These are phyloP conservation scores for Amanita muscaria DNA, from an alignment of 768 basidiomycete species.

Conservation along the genomic window DNA sequence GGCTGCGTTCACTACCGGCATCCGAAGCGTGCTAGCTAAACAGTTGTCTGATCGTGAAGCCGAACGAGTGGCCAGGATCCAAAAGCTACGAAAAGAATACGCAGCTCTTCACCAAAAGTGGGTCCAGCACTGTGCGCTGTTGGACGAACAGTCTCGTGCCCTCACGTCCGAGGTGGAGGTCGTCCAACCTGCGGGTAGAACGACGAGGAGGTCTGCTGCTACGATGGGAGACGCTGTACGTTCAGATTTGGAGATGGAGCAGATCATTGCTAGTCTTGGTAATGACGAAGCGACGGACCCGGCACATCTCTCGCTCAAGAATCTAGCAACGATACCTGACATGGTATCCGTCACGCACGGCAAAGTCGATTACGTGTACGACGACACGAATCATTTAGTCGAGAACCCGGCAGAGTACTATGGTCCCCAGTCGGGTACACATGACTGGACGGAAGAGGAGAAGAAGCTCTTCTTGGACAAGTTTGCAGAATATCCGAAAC, in stretches of 20 bases:
- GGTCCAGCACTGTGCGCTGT: slow-evolving; percentile 56
- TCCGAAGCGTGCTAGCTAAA: slow-evolving; percentile 42
- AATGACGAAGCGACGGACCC: slow-evolving; percentile 93
- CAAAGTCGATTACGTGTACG: slow-evolving; percentile 54
- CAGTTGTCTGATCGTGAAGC: slow-evolving; percentile 47
- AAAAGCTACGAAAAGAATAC: slow-evolving; percentile 58
- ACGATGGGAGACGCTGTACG: slow-evolving; percentile 80
- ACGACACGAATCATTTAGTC: slow-evolving; percentile 81
- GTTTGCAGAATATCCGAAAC: slow-evolving; percentile 83
- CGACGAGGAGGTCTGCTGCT: slow-evolving; percentile 67
- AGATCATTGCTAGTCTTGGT: slow-evolving; percentile 90
- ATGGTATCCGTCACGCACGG: slow-evolving; percentile 71
- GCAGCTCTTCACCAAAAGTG: slow-evolving; percentile 60
- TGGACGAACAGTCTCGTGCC: slow-evolving; percentile 53
- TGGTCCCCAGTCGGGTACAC: slow-evolving; percentile 58
- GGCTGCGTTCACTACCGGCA: slow-evolving; percentile 27
- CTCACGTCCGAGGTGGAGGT: slow-evolving; percentile 31
- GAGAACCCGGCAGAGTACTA: slow-evolving; percentile 74
- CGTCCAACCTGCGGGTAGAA: slow-evolving; percentile 38
- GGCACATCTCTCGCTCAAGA: slow-evolving; percentile 73
- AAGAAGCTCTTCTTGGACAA: slow-evolving; percentile 69
- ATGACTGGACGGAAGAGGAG: slow-evolving; percentile 86
- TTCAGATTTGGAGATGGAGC: slow-evolving; percentile 94
- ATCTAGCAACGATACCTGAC: slow-evolving; percentile 84
- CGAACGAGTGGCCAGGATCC: slow-evolving; percentile 42